Conservation (phyloP, 1,284 basidiomycete genomes). For the Papiliotrema nemorosa region DNA sequence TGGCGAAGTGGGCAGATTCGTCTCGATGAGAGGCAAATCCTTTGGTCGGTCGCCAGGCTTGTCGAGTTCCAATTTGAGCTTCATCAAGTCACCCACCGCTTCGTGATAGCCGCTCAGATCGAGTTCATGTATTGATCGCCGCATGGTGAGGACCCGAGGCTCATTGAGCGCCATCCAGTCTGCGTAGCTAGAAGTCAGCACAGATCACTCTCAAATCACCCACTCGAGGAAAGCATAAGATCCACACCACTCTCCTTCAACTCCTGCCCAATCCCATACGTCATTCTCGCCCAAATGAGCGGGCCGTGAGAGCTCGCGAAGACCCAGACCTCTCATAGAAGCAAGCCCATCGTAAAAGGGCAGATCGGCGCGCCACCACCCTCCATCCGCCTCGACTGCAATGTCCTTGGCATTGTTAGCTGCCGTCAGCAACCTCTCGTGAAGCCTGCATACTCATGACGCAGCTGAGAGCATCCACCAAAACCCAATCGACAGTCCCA, state of each 20-base stretch:
- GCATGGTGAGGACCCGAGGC: constrained; percentile 19
- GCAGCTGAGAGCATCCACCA: constrained; percentile 36
- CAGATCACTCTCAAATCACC: too few species aligned
- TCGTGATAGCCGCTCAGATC: constrained; percentile 37
- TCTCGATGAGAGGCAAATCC: constrained; percentile 18
- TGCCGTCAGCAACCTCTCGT: constrained; percentile 7
- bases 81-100: constrained; percentile 41
- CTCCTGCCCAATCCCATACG: constrained; percentile 42
- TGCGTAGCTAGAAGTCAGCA: constrained; percentile 27
- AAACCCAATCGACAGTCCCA: constrained; percentile 38
- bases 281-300: constrained; percentile 15
- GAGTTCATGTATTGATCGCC: constrained; percentile 14
- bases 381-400: constrained; percentile 19
- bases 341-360: constrained; percentile 32
- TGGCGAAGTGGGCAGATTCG: constrained; percentile 24
- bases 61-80: constrained; percentile 22
- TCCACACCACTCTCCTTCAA: constrained; percentile 36
- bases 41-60: not conserved
- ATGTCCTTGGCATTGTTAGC: constrained; percentile 36
- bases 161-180: constrained; percentile 44
- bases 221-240: constrained; percentile 47
- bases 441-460: constrained; percentile 38
- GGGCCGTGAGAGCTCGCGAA: constrained; percentile 23
- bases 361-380: constrained; percentile 25
- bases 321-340: constrained; percentile 26